A percentile compares a stretch with the other conserved stretches of the same genome.
phyloP scores from a whole-genome alignment of 192 early-diverging fungal genomes.

The Chytriomyces sp. region DNA sequence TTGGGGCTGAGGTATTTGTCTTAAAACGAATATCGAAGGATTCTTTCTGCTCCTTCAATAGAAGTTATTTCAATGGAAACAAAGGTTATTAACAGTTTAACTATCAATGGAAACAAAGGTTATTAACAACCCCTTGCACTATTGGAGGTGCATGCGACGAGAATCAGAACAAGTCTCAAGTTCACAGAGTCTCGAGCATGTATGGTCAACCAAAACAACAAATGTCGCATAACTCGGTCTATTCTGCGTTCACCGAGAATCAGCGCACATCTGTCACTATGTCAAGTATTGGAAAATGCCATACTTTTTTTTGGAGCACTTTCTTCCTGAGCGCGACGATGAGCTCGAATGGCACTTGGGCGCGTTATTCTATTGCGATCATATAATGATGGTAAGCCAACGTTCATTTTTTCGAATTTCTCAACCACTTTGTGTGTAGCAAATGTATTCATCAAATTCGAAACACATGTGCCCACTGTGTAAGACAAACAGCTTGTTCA shows the following conservation, averaged over 20 bases:
- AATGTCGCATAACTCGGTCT: background rate
- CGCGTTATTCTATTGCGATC: conserved; percentile 7
- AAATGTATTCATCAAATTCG: no score
- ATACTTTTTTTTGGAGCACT: background rate
- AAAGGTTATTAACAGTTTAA: no score
- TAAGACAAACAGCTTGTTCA: no score
- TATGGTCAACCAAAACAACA: background rate
- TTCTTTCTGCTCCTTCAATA: conserved; percentile 32
- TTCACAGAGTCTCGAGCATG: background rate
- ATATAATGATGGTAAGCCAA: background rate
- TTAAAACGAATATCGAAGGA: conserved; percentile 26
- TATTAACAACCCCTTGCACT: conserved; percentile 14
- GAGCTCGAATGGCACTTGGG: conserved; percentile 22
- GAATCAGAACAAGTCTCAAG: background rate
- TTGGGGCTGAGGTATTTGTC: conserved; percentile 55
- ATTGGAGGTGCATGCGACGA: background rate
- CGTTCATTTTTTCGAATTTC: no score
- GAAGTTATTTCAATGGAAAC: no score
- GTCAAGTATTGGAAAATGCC: background rate
- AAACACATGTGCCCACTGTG: no score
- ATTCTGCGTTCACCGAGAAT: background rate
- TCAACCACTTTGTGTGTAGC: no score
- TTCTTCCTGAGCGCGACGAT: background rate
- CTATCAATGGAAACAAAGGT: no score
- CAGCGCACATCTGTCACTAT: background rate